Evolutionary conservation across 305 asterid genomes (phyloP), one percentile per base, ranked within the genome.

Genomic region (Ruellia speciosa): DNA sequence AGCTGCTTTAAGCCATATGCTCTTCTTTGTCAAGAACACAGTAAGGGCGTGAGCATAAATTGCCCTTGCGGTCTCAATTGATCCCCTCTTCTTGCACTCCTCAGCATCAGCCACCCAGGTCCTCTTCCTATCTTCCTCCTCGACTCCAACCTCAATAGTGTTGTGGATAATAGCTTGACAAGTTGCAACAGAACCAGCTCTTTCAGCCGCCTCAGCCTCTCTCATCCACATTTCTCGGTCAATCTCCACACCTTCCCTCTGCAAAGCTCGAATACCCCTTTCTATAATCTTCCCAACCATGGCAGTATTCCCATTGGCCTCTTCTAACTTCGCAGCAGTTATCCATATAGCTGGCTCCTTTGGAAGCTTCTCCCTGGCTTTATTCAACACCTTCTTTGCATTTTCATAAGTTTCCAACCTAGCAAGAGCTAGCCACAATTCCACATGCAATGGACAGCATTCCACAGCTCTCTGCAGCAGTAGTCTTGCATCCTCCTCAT

Each of bases 61-160:
- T 14, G 94, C 87, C 73, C 95, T 77, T 9, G 96, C 97, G 0
- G 97, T 90, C 77, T 90, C 97, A 55, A 86, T 78, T 0, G 94
- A 86, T 31, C 96, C 94, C 54, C 94, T 75, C 79, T 81, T 84
- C 81, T 81, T 84, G 76, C 96, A 86, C 75, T 90, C 97, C 67
- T 84, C 96, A 5, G 97, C 97, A 72, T 90, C 97, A 37, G 94
- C 97, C 69, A 90, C 96, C 97, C 97, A 89, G 0, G 97, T 89
- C 72, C 88, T 78, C 76, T 89, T 89, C 75, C 93, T 79, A 72
- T 89, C 97, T 70, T 90, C 94, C 62, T 86, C 96, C 74, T 90
- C 97, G 13, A 90, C 97, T 18, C 94, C 94, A 45, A 90, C 71
- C 65, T 86, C 94, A n/a, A 89, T 78, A 14, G 97, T 89, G 66